Evolutionary conservation across 73 alveolate species (phyloP).

Genomic region (Diophrys sp.): DNA sequence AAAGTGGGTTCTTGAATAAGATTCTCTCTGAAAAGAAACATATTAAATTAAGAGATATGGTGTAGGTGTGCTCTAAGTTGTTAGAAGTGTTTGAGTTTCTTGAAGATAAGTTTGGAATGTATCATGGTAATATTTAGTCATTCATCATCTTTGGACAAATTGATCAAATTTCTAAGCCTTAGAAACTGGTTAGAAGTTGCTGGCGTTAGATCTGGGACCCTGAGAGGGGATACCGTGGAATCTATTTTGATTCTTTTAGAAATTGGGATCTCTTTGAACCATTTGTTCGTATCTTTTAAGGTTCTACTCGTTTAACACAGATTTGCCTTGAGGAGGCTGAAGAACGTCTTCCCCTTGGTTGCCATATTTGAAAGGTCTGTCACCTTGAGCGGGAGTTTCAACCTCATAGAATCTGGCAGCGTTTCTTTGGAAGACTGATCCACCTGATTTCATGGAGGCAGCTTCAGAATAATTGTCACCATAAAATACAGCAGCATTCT

Average conservation of each 20-base stretch:
- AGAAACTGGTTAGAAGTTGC: background rate
- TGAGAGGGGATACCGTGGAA: slow-evolving; percentile 44
- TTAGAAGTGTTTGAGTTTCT: background rate
- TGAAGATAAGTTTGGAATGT: background rate
- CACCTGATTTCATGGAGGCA: slow-evolving; percentile 12
- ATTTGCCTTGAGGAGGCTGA: background rate
- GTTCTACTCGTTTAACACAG: slow-evolving; percentile 44
- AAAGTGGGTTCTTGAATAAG: background rate
- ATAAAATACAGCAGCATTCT: slow-evolving; percentile 32
- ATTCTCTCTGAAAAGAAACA: background rate
- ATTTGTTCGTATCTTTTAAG: slow-evolving; percentile 40
- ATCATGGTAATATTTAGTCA: background rate
- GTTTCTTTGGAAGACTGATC: slow-evolving; percentile 31
- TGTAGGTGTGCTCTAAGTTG: background rate
- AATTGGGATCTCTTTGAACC: slow-evolving; percentile 47
- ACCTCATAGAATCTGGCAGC: slow-evolving; percentile 48
- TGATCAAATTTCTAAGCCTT: background rate
- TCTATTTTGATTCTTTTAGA: slow-evolving; percentile 35
- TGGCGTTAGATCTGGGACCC: slow-evolving; percentile 9
- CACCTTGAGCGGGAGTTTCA: slow-evolving; percentile 9
- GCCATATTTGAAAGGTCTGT: slow-evolving; percentile 24
- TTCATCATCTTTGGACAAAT: background rate
- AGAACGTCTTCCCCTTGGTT: background rate
- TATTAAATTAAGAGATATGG: background rate
- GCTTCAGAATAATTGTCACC: slow-evolving; percentile 46